Evolutionary conservation across 805 yeast species (phyloP).

Genomic region (Candida wancherniae): DNA sequence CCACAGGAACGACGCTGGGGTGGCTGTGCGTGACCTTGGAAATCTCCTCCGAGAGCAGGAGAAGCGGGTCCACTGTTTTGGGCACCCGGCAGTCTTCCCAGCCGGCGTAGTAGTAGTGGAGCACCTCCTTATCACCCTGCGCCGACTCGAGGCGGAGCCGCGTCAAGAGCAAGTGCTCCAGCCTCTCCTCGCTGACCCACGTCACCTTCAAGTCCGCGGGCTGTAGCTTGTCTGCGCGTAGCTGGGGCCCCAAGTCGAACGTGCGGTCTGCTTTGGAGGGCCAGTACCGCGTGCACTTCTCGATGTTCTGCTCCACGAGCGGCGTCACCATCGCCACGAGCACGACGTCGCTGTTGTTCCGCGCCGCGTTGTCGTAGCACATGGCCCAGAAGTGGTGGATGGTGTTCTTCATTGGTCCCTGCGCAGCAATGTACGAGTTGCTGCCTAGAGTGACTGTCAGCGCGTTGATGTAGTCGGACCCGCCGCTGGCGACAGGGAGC

Average conservation of each 20-base stretch:
- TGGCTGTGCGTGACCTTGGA: conserved; percentile 1
- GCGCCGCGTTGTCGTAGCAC: conserved; percentile 33
- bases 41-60: conserved; percentile 11
- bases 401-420: conserved; percentile 78
- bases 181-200: conserved; percentile 16
- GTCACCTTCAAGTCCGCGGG: conserved; percentile 13
- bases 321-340: conserved; percentile 39
- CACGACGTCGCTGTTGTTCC: conserved; percentile 21
- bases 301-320: conserved; percentile 12
- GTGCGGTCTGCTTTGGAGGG: conserved; percentile 20
- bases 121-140: conserved; percentile 15
- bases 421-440: conserved; percentile 68
- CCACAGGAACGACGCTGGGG: conserved; percentile 24
- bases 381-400: conserved; percentile 77
- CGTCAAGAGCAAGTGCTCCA: conserved; percentile 24
- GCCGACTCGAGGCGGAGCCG: conserved; percentile 20
- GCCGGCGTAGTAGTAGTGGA: conserved; percentile 14
- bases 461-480: conserved; percentile 37
- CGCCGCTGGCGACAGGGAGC: conserved; percentile 18
- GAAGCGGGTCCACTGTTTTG: conserved; percentile 10
- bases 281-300: conserved; percentile 16
- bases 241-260: conserved; percentile 18
- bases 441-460: conserved; percentile 23
- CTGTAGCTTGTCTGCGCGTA: conserved; percentile 20
- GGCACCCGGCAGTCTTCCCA: conserved; percentile 18